Evolutionary conservation across 2,329 filamentous ascomycete species (phyloP).

Genomic region (Trichophyton simii): DNA sequence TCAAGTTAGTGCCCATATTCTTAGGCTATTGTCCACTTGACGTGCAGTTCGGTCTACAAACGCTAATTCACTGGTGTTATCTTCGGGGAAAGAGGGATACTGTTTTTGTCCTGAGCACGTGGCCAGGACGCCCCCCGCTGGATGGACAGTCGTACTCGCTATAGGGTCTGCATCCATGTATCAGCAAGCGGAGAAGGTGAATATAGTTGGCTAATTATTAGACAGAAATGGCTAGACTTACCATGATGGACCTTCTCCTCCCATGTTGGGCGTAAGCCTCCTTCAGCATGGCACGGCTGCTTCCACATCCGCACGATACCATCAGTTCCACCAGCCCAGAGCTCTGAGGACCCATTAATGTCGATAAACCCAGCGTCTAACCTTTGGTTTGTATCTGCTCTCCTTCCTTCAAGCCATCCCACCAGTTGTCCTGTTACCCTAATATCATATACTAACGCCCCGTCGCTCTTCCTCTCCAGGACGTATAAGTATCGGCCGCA

Average conservation of each 20-base stretch:
- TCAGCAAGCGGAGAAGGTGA: conserved; percentile 10
- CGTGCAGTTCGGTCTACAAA: not conserved
- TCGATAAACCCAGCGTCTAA: conserved; percentile 42
- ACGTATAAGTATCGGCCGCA: conserved; percentile 48
- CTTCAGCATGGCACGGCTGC: conserved; percentile 31
- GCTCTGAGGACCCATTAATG: conserved; percentile 33
- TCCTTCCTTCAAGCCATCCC: conserved; percentile 37
- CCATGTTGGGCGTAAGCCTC: conserved; percentile 31
- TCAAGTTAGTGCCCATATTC: conserved; percentile 23
- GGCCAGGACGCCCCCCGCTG: conserved; percentile 35
- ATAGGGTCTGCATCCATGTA: conserved; percentile 29
- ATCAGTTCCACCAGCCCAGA: conserved; percentile 50
- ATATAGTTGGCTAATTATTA: not conserved
- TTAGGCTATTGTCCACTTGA: conserved; percentile 26
- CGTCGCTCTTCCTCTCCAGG: conserved; percentile 44
- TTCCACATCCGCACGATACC: conserved; percentile 42
- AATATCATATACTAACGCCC: conserved; percentile 47
- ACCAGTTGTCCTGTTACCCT: conserved; percentile 41
- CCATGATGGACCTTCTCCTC: conserved; percentile 36
- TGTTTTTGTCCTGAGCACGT: conserved; percentile 39
- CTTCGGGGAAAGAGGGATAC: conserved; percentile 14
- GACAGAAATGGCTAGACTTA: conserved; percentile 16
- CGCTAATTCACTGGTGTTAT: conserved; percentile 8
- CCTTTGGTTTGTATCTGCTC: conserved; percentile 41
- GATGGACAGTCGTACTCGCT: conserved; percentile 36